Base-by-base conservation (phyloP, 371 early-diverging fungal genomes). In the Mortierella sp. region DNA sequence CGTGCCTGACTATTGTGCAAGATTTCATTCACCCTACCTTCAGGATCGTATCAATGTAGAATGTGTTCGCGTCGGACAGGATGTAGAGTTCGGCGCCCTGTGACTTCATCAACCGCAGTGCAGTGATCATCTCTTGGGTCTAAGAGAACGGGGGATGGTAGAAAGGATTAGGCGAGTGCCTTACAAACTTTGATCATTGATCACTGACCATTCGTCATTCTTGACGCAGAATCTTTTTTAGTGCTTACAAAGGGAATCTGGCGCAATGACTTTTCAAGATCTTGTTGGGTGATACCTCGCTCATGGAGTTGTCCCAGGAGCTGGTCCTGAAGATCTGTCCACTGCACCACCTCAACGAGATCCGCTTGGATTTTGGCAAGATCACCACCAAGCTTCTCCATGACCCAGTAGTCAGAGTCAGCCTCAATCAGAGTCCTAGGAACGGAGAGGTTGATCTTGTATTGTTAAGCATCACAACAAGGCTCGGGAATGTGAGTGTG, bases 61-160 rank as follows among this genome's bases (percentile, higher is more conserved):
- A 63, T 1, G 86, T 85, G 67, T 94, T 94, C 46, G 92, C 89
- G 67, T 94, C 94, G 4, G 92, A 90, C 27, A 91, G 59, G 44
- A 92, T 84, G 25, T 86, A 72, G 24, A 91, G 81, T 19, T 88
- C 87, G 4, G 86, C 80, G 14, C 87, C 79, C 31, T 79, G 77
- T 8, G 66, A 54, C 24, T 83, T 80, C 49, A 90, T 80, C 14
- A 80, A 54, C 48, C 82, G 67, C 28, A 87, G 55, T 0, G 87
- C 79, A 37, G 71, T 71, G 27, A 82, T 64, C 82, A 90, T 89
- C 21, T 86, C 88, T 7, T 82, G 80, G 9, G 80, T 59, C 88
- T 88, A 50, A n/a, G n/a, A n/a, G n/a, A n/a, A n/a, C n/a, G n/a
- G 47, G 28, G 25, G 16, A 44, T 44, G 22, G 46, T 10, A 8